phyloP scores from a whole-genome alignment of 1,139 yeast genomes.

The Nakaseomyces nivariensis region DNA sequence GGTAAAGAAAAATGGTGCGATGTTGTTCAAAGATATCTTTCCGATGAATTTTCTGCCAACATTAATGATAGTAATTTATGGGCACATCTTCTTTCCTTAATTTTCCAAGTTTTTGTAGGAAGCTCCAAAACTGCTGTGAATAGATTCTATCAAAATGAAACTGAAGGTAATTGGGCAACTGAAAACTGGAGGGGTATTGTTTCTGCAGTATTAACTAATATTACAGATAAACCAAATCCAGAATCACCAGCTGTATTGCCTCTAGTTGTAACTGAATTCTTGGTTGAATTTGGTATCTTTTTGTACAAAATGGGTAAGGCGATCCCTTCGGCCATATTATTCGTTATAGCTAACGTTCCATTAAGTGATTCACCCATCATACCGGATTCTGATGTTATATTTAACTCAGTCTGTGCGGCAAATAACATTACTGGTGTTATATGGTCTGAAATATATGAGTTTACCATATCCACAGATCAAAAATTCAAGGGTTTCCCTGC shows the following conservation, averaged over 20 bases:
- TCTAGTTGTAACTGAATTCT: conserved; percentile 37
- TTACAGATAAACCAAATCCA: conserved; percentile 3
- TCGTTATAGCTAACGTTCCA: conserved; percentile 42
- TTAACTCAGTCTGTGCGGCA: conserved; percentile 21
- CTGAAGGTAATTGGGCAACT: conserved; percentile 39
- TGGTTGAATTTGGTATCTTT: conserved; percentile 47
- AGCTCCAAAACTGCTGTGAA: conserved; percentile 45
- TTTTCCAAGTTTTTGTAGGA: conserved; percentile 60
- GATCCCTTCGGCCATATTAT: conserved; percentile 39
- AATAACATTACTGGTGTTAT: conserved; percentile 20
- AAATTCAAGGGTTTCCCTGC: conserved; percentile 17
- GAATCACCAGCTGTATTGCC: conserved; percentile 18
- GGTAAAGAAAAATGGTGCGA: conserved; percentile 55
- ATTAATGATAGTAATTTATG: conserved; percentile 39
- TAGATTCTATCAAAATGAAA: conserved; percentile 36
- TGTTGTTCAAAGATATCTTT: conserved; percentile 44
- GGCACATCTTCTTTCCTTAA: conserved; percentile 39
- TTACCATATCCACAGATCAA: conserved; percentile 16
- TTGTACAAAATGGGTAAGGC: conserved; percentile 33
- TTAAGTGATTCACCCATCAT: conserved; percentile 26
- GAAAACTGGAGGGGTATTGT: conserved; percentile 44
- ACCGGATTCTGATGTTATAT: conserved; percentile 17
- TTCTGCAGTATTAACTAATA: conserved; percentile 33
- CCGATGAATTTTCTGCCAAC: conserved; percentile 35
- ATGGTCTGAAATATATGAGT: conserved; percentile 59